Conservation (phyloP, 2,329 filamentous ascomycete genomes). For the Alternaria sp. region DNA sequence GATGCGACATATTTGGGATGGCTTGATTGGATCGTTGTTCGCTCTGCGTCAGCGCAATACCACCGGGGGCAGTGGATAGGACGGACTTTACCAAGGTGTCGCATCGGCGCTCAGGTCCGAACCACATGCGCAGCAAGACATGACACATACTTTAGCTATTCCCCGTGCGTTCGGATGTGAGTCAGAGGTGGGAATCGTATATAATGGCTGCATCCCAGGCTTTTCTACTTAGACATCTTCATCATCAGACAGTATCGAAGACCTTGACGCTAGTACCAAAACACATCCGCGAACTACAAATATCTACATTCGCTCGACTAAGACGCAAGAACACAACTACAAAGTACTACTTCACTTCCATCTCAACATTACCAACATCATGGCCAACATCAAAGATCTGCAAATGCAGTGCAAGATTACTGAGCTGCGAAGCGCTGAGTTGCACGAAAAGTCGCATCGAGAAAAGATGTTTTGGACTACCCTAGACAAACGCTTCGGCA, state of each 20-base stretch:
- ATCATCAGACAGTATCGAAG: background rate
- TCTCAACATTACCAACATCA: background rate
- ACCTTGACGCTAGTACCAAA: background rate
- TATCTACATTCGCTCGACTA: background rate
- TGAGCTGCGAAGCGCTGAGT: background rate
- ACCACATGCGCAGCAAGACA: background rate
- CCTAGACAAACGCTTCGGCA: background rate
- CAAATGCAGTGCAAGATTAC: background rate
- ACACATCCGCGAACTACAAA: background rate
- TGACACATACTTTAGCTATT: background rate
- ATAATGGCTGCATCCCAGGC: background rate
- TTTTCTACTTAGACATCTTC: background rate
- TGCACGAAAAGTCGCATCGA: background rate
- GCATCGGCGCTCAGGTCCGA: background rate
- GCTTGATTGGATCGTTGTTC: background rate
- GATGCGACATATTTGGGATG: background rate
- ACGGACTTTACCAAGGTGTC: background rate
- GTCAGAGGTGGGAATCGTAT: background rate
- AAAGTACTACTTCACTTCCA: background rate
- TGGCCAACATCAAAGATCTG: background rate
- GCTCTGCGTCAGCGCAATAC: background rate
- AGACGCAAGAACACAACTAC: background rate
- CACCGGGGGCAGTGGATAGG: background rate
- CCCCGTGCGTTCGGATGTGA: background rate
- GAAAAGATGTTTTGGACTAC: background rate